Conservation (phyloP, 352 stramenopile species). For the Globisporangium polare region DNA sequence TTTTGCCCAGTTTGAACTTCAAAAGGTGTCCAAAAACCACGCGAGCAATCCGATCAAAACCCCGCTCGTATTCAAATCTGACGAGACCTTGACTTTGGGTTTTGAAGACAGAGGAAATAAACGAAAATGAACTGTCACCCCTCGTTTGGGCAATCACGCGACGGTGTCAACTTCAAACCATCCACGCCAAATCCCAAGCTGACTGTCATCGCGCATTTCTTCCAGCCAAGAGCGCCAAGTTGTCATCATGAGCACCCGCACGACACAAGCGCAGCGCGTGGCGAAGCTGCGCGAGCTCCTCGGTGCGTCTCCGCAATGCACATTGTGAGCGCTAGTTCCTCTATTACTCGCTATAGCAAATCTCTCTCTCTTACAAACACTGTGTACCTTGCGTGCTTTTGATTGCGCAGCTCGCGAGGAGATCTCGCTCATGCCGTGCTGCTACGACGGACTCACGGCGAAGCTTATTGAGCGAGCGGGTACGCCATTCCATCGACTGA, state of each 20-base stretch:
- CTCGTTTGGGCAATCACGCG: no score
- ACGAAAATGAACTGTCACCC: no score
- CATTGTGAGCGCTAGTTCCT: not conserved
- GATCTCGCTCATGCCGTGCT: constrained; percentile 86
- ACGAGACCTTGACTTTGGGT: no score
- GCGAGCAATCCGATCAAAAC: no score
- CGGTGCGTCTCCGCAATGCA: constrained; percentile 12
- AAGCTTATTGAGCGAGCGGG: constrained; percentile 82
- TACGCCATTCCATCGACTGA: not conserved
- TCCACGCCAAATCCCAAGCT: no score
- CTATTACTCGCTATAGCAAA: not conserved
- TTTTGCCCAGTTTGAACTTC: no score
- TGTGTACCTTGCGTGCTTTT: not conserved
- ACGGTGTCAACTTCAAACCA: no score
- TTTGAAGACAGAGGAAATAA: no score
- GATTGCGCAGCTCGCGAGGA: constrained; percentile 29
- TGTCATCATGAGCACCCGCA: constrained; percentile 5
- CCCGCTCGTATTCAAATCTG: no score
- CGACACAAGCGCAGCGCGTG: constrained; percentile 42
- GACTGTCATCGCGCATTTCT: not conserved
- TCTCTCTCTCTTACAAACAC: not conserved
- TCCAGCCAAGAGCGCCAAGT: not conserved
- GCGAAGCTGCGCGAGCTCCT: constrained; percentile 45
- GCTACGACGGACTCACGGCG: constrained; percentile 89
- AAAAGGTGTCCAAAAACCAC: no score